These are phyloP conservation scores for Aspergillus pseudotamarii DNA, from an alignment of 2,329 filamentous ascomycete genomes.

Conservation along the genomic window DNA sequence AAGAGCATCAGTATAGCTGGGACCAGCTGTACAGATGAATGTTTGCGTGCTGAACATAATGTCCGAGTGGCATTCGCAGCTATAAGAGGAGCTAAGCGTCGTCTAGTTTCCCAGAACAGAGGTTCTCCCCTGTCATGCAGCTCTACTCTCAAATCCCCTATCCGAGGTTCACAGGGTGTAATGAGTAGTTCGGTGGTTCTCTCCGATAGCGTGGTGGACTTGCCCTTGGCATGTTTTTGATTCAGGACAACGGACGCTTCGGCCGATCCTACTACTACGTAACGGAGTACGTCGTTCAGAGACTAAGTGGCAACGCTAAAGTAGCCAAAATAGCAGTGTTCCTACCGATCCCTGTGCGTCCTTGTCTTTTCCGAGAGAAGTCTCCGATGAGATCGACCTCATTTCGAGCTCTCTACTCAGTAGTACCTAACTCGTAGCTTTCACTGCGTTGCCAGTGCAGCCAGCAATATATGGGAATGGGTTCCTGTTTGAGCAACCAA, in stretches of 20 bases:
- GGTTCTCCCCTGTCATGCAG: background rate
- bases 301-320: background rate
- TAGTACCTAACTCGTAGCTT: background rate
- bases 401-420: background rate
- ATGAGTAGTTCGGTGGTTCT: background rate
- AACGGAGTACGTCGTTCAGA: background rate
- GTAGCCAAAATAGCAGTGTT: background rate
- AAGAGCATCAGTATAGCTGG: background rate
- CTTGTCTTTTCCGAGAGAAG: background rate
- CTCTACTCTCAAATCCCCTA: background rate
- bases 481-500: background rate
- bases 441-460: background rate
- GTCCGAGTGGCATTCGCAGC: background rate
- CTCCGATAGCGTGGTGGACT: background rate
- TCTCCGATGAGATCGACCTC: background rate
- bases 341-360: background rate
- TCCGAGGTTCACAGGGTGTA: background rate
- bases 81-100: background rate
- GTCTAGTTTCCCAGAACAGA: background rate
- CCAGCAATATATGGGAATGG: background rate
- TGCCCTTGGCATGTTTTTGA: background rate
- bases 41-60: background rate
- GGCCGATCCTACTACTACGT: background rate
- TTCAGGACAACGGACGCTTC: background rate
- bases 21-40: background rate